A percentile compares a stretch with the other conserved stretches of the same genome.
Evolutionary conservation across 2,329 filamentous ascomycete genomes (phyloP).

Genomic region (Cercospora sesami): DNA sequence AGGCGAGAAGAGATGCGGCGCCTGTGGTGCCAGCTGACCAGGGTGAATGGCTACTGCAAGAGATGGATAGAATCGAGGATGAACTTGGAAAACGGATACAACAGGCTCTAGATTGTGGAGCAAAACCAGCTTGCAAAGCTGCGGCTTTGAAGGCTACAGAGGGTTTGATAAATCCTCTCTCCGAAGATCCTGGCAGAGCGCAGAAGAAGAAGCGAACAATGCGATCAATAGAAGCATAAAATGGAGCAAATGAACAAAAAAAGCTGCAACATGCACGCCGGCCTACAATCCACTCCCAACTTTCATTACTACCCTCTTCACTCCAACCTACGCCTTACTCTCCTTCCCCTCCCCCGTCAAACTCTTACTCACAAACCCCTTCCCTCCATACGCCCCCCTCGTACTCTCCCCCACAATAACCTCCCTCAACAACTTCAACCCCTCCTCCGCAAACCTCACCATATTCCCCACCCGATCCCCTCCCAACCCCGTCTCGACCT

Average conservation of each 20-base stretch:
- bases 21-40: conserved; percentile 1
- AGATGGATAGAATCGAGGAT: conserved; percentile 48
- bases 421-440: conserved; percentile 57
- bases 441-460: conserved; percentile 62
- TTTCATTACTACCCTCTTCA: no score
- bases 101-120: conserved; percentile 37
- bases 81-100: conserved; percentile 47
- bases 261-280: neutral
- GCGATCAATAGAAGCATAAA: neutral
- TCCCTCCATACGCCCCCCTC: conserved; percentile 5
- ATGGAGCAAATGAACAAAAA: neutral
- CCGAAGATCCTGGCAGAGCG: neutral
- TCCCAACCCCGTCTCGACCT: conserved; percentile 57
- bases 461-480: conserved; percentile 61
- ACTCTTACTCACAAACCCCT: conserved; percentile 6
- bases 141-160: conserved; percentile 50
- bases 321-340: neutral
- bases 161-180: neutral
- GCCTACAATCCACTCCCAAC: no score
- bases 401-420: conserved; percentile 49
- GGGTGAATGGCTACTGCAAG: conserved; percentile 20
- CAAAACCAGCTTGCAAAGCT: conserved; percentile 12
- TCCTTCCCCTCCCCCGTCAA: neutral
- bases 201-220: neutral
- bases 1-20: neutral